Evolutionary conservation across 768 basidiomycete genomes (phyloP), one percentile per base, ranked within the genome.

Genomic region (Suillus discolor): DNA sequence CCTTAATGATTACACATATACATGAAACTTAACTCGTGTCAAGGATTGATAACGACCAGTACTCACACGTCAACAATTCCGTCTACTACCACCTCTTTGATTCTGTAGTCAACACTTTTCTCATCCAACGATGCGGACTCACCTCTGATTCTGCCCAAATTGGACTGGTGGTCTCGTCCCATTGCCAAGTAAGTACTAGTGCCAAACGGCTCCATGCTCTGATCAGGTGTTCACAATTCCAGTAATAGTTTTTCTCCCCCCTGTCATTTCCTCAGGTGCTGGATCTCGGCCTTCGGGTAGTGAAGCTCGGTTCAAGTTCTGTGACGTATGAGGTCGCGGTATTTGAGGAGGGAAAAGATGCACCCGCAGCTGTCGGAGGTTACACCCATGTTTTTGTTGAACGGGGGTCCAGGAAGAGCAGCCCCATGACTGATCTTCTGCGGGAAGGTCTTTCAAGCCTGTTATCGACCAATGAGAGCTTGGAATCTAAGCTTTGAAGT

Each of bases 1-100:
- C 63, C 36, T 20, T 25, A 64, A 16, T 51, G 8, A 51, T 49
- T n/a, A 62, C 47, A 59, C 25, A 36, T 6, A 34, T 25, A 4
- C 39, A 18, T 25, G 36, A 54, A 41, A 55, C 47, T 25, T 39
- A 34, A 51, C 61, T 25, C 31, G 15, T 11, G 45, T 66, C n/a
- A 68, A 94, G 92, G 92, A 91, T 85, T 70, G 92, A 94, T 81
- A 94, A 93, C 71, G 92, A 94, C 80, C 91, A 93, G 70, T 94
- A 94, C 72, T 83, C 85, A 15, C 92, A 94, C 67, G 79, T 93
- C 71, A 93, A 94, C 78, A 94, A 94, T 75, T 83, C 89, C 0
- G 78, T 92, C 18, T 94, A 93, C 76, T 91, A 92, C 72, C 90
- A 91, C 71, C 82, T 92, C 64, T 91, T 93, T 77, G 93, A 94